Evolutionary conservation across 208 protist species (phyloP), one percentile per base, ranked within the genome.

Genomic region (Acanthamoeba comandoni): DNA sequence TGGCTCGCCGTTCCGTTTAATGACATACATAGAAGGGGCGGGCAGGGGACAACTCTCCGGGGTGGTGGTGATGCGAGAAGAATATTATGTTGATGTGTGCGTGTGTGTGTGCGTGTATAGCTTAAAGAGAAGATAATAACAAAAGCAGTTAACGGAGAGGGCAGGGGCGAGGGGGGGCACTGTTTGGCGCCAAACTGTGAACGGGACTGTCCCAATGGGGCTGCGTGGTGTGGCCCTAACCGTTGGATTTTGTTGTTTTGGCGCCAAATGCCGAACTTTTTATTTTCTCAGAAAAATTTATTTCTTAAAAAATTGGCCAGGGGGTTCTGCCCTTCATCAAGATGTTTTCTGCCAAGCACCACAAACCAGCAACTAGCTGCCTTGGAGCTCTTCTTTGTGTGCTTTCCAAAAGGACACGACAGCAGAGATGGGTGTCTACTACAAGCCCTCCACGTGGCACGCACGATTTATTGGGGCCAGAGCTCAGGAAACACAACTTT

Each of bases 1-100:
- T 22, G 52, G 87, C 15, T 91, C 31, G 49, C 87, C 87, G 43
- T 91, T 57, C 51, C 87, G 39, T 57, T 91, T 91, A 22, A 91
- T 70, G 57, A 91, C 87, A 22, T 91, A 91, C 87, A 91, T 91
- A 17, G 55, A 4, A 62, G 22, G 24, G n/a, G 69, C 26, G 24
- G 58, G 58, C 58, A 24, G 58, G 58, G 58, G 35, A 43, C 35
- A 43, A 43, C 5, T 43, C 2, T 65, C 4, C 58, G 1, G 58
- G 58, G 22, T 65, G 55, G 58, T 29, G 22, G 58, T 65, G 58
- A 7, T 65, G 58, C 4, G 58, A 31, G 4, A 65, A 29, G 22
- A 29, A 31, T 65, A 31, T 1, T 31, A 31, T 65, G 58, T 65
- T 29, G 58, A 24, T 65, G 58, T 19, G 55, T 62, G 55, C 19